Percentiles rank a stretch among this genome's conserved stretches.
phyloP scores from a whole-genome alignment of 2,329 filamentous ascomycete genomes.

The Colletotrichum gigasporum region DNA sequence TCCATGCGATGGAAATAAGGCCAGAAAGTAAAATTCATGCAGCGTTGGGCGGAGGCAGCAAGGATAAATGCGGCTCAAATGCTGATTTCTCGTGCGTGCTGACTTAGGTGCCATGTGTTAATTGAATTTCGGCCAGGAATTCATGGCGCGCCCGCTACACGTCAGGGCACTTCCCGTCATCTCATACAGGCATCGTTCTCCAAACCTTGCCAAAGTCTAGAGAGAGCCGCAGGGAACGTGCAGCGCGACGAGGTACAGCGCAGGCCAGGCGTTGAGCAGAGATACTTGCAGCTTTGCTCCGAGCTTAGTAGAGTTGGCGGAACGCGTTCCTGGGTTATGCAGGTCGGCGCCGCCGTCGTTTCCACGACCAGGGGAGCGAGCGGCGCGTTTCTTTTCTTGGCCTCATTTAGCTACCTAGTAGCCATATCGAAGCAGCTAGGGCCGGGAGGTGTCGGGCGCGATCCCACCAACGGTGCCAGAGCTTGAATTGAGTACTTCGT shows the following conservation, averaged over 20 bases:
- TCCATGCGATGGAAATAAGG: slow-evolving; percentile 18
- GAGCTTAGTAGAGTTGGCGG: slow-evolving; percentile 15
- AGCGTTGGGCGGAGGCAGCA: background rate
- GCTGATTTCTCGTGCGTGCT: background rate
- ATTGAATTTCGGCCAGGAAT: slow-evolving; percentile 26
- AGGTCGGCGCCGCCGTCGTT: slow-evolving; percentile 9
- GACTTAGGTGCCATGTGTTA: background rate
- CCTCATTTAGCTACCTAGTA: no score
- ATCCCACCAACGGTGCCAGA: no score
- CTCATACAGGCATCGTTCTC: slow-evolving; percentile 26
- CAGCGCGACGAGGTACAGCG: background rate
- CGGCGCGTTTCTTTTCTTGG: background rate
- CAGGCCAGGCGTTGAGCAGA: background rate
- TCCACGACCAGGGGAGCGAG: background rate
- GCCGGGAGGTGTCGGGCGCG: background rate
- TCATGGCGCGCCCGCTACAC: slow-evolving; percentile 8
- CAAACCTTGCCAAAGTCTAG: slow-evolving; percentile 19
- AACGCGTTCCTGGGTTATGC: slow-evolving; percentile 12
- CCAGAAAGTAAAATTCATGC: slow-evolving; percentile 24
- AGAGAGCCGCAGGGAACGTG: no score
- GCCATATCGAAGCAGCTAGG: background rate
- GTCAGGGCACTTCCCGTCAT: slow-evolving; percentile 29
- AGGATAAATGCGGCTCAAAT: slow-evolving; percentile 21
- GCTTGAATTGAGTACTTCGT: background rate
- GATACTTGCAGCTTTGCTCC: no score